These are phyloP conservation scores for Yamadazyma phyllophila DNA, from an alignment of 805 yeast genomes.

Conservation along the genomic window DNA sequence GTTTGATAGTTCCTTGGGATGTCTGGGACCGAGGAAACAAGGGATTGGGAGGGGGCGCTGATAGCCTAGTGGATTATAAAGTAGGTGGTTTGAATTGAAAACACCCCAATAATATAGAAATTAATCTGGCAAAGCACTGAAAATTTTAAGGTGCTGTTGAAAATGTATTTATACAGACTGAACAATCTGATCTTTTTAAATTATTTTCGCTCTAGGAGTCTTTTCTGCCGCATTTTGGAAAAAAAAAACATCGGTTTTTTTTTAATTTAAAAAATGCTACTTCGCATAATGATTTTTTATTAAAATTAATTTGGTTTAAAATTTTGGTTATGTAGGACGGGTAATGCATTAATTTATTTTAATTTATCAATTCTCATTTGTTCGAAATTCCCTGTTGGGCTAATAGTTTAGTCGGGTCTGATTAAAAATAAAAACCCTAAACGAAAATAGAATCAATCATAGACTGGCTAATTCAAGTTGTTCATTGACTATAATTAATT, in stretches of 20 bases:
- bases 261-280: background rate
- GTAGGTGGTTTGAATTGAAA: background rate
- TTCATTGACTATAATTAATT: no score
- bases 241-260: background rate
- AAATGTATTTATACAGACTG: slow-evolving; percentile 1
- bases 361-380: background rate
- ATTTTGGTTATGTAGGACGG: background rate
- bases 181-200: slow-evolving; percentile 5
- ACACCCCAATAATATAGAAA: background rate
- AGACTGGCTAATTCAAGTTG: background rate
- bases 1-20: background rate
- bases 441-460: background rate
- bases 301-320: background rate
- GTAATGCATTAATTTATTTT: background rate
- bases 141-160: slow-evolving; percentile 1
- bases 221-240: background rate
- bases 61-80: background rate
- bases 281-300: background rate
- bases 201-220: slow-evolving; percentile 4
- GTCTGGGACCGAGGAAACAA: background rate
- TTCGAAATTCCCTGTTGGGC: background rate
- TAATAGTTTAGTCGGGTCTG: background rate
- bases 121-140: background rate
- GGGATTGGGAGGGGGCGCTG: background rate
- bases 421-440: slow-evolving; percentile 2